phyloP scores from a whole-genome alignment of 129 eudicot species.

The Saposhnikovia divaricata region DNA sequence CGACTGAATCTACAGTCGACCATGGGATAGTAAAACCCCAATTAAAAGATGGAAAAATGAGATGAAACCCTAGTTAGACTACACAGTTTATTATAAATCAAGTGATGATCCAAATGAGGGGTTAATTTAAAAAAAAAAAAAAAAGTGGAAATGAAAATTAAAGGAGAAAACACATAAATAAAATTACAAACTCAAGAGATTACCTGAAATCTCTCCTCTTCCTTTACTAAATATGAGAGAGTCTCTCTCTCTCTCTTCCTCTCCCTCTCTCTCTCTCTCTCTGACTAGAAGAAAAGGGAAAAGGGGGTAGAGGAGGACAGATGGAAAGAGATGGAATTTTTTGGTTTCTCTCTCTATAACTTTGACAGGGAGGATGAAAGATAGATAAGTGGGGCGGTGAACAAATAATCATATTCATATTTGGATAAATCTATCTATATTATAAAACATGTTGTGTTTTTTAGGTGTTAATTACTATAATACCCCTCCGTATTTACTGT shows the following conservation, averaged over 20 bases:
- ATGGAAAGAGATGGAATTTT: not conserved
- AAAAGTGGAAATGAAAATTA: not conserved
- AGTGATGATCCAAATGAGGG: not conserved
- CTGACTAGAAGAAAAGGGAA: not conserved
- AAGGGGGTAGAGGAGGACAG: not conserved
- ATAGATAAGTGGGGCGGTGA: not conserved
- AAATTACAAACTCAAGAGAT: conserved; percentile 21
- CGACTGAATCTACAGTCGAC: conserved; percentile 13
- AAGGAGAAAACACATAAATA: not conserved
- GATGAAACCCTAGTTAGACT: not conserved
- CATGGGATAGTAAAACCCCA: conserved; percentile 13
- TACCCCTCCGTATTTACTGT: too few relatives aligned
- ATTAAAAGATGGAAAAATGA: not conserved
- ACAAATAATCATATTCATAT: too few relatives aligned
- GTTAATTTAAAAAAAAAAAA: not conserved
- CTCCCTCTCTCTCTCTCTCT: not conserved
- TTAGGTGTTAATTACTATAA: too few relatives aligned
- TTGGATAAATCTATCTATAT: too few relatives aligned
- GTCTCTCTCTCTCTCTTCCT: not conserved
- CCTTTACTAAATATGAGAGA: not conserved
- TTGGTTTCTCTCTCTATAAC: not conserved
- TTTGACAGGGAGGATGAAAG: not conserved
- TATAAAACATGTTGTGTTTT: too few relatives aligned
- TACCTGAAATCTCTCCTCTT: conserved; percentile 27
- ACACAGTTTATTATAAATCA: conserved; percentile 5